A percentile compares a stretch with the other conserved stretches of the same genome.
Conservation (phyloP, 441 rosid species). For the Pelargonium cotyledonis region DNA sequence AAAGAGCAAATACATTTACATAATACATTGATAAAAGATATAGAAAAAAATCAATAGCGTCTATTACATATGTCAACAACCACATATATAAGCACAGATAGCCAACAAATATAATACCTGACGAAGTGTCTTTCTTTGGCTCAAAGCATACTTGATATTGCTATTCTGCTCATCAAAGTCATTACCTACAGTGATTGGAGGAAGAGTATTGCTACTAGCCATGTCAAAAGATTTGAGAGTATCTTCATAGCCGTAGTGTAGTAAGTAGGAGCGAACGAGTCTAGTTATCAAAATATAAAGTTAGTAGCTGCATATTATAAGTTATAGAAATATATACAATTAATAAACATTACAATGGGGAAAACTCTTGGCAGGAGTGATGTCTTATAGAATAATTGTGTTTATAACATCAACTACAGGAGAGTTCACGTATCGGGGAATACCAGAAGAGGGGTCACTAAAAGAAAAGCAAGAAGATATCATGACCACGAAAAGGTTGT, state of each 20-base stretch:
- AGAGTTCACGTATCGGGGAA: neutral
- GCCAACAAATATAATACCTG: constrained; percentile 46
- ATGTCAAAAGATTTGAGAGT: constrained; percentile 77
- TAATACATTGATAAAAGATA: neutral
- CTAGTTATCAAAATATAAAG: constrained; percentile 34
- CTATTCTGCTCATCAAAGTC: constrained; percentile 45
- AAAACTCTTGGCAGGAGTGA: neutral
- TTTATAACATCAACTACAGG: neutral
- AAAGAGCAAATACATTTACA: neutral
- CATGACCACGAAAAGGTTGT: neutral
- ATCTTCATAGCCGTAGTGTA: constrained; percentile 91
- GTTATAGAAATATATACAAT: neutral
- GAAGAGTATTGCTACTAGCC: constrained; percentile 64
- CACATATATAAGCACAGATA: neutral
- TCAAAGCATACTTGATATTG: constrained; percentile 57
- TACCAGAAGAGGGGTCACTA: neutral
- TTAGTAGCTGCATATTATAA: neutral
- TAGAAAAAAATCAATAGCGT: neutral
- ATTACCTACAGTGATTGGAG: constrained; percentile 58
- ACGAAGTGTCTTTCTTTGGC: constrained; percentile 64
- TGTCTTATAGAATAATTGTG: neutral
- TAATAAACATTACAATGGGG: neutral
- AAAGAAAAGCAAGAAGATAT: constrained; percentile 3
- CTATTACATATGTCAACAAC: neutral
- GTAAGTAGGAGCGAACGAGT: constrained; percentile 77